Evolutionary conservation across 805 yeast genomes (phyloP).

Genomic region (Komagataella mondaviorum): DNA sequence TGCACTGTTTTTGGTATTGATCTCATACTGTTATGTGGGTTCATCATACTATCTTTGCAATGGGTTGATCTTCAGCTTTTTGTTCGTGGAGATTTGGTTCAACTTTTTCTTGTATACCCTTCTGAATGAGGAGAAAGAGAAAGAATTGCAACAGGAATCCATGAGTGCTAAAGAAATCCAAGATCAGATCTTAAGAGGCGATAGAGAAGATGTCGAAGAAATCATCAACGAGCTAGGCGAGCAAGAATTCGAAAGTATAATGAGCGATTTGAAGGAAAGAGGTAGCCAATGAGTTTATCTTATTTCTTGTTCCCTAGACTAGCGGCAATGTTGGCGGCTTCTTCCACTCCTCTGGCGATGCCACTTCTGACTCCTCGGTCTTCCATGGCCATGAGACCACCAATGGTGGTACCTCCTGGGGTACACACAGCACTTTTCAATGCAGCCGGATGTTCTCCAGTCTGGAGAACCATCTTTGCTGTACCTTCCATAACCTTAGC

Average conservation of each 20-base stretch:
- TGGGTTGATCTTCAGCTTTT: slow-evolving; percentile 43
- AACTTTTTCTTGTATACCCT: slow-evolving; percentile 48
- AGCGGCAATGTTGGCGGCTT: slow-evolving; percentile 75
- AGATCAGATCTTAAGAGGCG: slow-evolving; percentile 15
- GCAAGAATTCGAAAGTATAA: slow-evolving; percentile 16
- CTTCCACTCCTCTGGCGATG: slow-evolving; percentile 79
- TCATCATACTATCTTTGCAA: slow-evolving; percentile 38
- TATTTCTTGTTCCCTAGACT: slow-evolving; percentile 35
- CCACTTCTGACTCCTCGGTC: slow-evolving; percentile 82
- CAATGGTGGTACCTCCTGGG: slow-evolving; percentile 97
- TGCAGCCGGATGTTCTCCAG: slow-evolving; percentile 80
- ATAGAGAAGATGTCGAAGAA: slow-evolving; percentile 9
- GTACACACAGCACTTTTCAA: slow-evolving; percentile 85
- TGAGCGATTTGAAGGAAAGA: slow-evolving; percentile 13
- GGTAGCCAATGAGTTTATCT: not conserved
- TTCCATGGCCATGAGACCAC: slow-evolving; percentile 87
- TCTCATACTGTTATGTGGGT: slow-evolving; percentile 33
- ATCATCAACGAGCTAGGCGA: slow-evolving; percentile 13
- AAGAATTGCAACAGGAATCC: slow-evolving; percentile 7
- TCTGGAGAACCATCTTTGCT: slow-evolving; percentile 73
- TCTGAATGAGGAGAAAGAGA: slow-evolving; percentile 49
- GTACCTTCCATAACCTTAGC: slow-evolving; percentile 93
- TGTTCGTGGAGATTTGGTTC: slow-evolving; percentile 59
- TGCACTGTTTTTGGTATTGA: slow-evolving; percentile 31
- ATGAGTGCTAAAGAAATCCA: slow-evolving; percentile 6